phyloP scores from a whole-genome alignment of 352 stramenopile species.

The Globisporangium carolinianum region DNA sequence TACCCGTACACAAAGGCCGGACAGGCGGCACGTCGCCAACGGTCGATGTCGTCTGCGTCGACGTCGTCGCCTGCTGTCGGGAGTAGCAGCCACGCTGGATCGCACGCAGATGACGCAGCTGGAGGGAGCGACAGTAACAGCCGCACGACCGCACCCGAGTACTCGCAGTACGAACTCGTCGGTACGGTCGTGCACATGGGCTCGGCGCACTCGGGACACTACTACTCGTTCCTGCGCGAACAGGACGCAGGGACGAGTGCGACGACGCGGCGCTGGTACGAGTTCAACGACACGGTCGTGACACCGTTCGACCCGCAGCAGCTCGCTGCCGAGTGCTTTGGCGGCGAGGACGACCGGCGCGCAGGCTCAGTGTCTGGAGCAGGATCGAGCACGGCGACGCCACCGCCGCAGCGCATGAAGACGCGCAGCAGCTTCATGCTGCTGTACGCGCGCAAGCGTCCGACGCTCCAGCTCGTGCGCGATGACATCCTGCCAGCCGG shows the following conservation, averaged over 20 bases:
- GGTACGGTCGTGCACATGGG: conserved; percentile 88
- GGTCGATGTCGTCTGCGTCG: conserved; percentile 16
- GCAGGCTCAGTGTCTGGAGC: background rate
- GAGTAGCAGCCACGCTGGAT: background rate
- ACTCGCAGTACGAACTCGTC: conserved; percentile 81
- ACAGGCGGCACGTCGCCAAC: conserved; percentile 38
- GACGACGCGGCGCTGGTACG: conserved; percentile 53
- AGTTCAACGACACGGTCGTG: conserved; percentile 86
- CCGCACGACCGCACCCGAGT: conserved; percentile 44
- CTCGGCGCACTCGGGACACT: conserved; percentile 83
- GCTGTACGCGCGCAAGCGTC: conserved; percentile 61
- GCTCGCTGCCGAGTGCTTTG: conserved; percentile 73
- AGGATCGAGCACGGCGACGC: conserved; percentile 3
- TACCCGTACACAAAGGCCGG: conserved; percentile 86
- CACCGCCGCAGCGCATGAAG: conserved; percentile 40
- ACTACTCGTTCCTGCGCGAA: conserved; percentile 86
- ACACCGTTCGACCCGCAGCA: conserved; percentile 62
- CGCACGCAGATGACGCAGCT: conserved; percentile 8
- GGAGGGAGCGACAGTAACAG: conserved; percentile 20
- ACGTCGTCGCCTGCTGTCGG: background rate
- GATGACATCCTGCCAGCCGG: background rate
- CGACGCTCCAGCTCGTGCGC: conserved; percentile 25
- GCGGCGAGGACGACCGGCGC: conserved; percentile 36
- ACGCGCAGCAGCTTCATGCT: conserved; percentile 87
- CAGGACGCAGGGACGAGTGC: conserved; percentile 26